Evolutionary conservation across 2,329 filamentous ascomycete species (phyloP).

Genomic region (Aspergillus ibericus): DNA sequence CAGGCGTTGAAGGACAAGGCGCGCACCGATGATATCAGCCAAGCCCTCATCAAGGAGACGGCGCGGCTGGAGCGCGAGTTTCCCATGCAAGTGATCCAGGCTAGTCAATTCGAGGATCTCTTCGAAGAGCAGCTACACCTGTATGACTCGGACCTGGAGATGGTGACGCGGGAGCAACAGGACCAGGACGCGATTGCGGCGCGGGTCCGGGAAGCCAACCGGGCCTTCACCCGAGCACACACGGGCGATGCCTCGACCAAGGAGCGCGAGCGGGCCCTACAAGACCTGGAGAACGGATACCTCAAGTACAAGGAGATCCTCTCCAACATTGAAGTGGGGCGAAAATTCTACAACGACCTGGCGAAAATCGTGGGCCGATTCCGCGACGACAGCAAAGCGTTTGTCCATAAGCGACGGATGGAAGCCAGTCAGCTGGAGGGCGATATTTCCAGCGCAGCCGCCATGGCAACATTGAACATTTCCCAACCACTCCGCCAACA

Average conservation of each 20-base stretch:
- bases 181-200: slow-evolving; percentile 73
- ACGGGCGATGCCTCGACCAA: slow-evolving; percentile 64
- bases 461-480: slow-evolving; percentile 61
- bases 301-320: slow-evolving; percentile 96
- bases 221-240: slow-evolving; percentile 72
- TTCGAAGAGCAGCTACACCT: slow-evolving; percentile 79
- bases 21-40: slow-evolving; percentile 81
- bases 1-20: slow-evolving; percentile 77
- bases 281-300: slow-evolving; percentile 86
- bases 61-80: slow-evolving; percentile 82
- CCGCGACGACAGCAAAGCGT: slow-evolving; percentile 74
- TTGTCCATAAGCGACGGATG: slow-evolving; percentile 75
- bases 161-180: slow-evolving; percentile 67
- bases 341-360: slow-evolving; percentile 97
- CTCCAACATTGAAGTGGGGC: slow-evolving; percentile 82
- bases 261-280: slow-evolving; percentile 82
- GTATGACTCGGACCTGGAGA: slow-evolving; percentile 76
- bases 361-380: slow-evolving; percentile 84
- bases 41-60: slow-evolving; percentile 78
- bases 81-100: slow-evolving; percentile 78
- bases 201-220: slow-evolving; percentile 73
- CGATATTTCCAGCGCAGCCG: slow-evolving; percentile 55
- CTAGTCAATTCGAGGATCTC: slow-evolving; percentile 87
- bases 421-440: slow-evolving; percentile 78
- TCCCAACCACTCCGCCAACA: slow-evolving; percentile 21